Evolutionary conservation across 768 basidiomycete genomes (phyloP), one percentile per base, ranked within the genome.

Genomic region (Piloderma croceum): DNA sequence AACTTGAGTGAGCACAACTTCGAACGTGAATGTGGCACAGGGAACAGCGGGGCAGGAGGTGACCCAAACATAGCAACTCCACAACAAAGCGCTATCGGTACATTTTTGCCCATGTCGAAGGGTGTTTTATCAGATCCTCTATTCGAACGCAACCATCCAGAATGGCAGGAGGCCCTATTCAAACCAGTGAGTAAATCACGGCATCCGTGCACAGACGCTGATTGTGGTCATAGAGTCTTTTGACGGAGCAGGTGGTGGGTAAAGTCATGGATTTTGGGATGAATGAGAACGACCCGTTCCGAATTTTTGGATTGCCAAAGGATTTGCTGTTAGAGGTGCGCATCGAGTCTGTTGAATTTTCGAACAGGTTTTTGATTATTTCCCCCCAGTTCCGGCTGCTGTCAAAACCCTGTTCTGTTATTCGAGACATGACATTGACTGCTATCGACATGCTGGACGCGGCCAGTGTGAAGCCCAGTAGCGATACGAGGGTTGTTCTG

Each of bases 281-380:
- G 4, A 52, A 65, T 1, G 68, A 70, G 19, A 68, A 70, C 25
- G 70, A 73, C 44, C 71, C 78, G 0, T 60, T 81, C n/a, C 65
- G 71, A 22, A 68, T 72, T 39, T 90, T 80, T 56, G 90, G 90
- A 31, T 57, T 89, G 12, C 88, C 90, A 0, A 76, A 73, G 46
- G 77, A 74, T 42, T 51, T 88, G 43, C 62, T 81, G 22, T 63
- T 87, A 38, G 90, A 91, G 68, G 88, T 88, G 31, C 17, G 74
- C 61, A 3, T 24, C 34, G 35, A 31, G 10, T 17, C 29, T 7
- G 23, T 18, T n/a, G 12, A 22, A n/a, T 36, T 23, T 15, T 13
- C 36, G 42, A 20, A 6, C 21, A 5, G 13, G 12, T 31, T 35
- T 25, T 31, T 18, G 10, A 38, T 29, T 11, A 9, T 31, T 20